Conservation (phyloP, 257 asterid species). For the Anisodus tanguticus region DNA sequence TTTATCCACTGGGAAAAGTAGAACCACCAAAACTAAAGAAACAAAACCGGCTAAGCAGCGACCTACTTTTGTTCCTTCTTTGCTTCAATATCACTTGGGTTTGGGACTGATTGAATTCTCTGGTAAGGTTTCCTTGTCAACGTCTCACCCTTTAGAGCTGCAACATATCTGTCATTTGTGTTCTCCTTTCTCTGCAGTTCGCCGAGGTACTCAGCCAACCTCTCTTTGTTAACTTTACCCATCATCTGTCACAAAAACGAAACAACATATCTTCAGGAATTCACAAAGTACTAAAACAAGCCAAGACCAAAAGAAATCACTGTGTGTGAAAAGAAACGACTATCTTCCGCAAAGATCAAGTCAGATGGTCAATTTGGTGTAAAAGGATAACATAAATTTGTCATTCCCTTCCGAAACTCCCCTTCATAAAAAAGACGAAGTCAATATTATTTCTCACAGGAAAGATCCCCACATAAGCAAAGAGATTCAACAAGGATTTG, state of each 20-base stretch:
- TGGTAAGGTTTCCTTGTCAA: constrained; percentile 84
- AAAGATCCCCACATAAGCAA: background rate
- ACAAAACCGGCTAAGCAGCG: constrained; percentile 17
- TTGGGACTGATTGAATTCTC: constrained; percentile 57
- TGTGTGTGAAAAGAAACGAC: background rate
- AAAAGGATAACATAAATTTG: no score
- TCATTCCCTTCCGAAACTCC: no score
- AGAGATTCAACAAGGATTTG: background rate
- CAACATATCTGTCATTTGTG: constrained; percentile 88
- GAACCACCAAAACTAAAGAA: background rate
- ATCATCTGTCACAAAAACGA: constrained; percentile 61
- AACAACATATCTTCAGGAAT: background rate
- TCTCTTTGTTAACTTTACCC: constrained; percentile 87
- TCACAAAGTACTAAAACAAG: background rate
- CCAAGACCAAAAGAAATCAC: background rate
- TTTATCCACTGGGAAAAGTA: background rate
- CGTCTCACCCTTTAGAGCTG: constrained; percentile 92
- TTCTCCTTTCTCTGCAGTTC: constrained; percentile 41
- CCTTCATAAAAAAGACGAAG: background rate
- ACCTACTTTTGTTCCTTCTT: constrained; percentile 37
- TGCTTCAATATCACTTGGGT: constrained; percentile 39
- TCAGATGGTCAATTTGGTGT: background rate
- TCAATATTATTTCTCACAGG: background rate
- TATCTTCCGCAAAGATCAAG: background rate
- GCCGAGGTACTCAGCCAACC: constrained; percentile 81